These are phyloP conservation scores for Rhododendron kiyosumense DNA, from an alignment of 148 eudicot species.

Conservation along the genomic window DNA sequence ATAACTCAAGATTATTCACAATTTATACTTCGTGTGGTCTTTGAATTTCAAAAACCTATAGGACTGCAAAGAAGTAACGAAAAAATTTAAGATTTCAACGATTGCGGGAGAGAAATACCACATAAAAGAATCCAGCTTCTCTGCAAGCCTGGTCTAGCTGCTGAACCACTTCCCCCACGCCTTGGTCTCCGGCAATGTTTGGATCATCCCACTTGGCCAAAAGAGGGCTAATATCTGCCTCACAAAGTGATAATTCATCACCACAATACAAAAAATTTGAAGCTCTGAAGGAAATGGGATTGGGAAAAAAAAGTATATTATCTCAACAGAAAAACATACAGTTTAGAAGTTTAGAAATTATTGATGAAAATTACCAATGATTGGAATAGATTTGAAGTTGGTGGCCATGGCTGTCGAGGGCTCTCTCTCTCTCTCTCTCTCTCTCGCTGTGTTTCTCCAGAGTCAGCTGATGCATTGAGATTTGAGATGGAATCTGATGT, in stretches of 20 bases:
- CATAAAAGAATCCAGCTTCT: conserved; percentile 1
- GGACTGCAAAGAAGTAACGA: too few relatives aligned
- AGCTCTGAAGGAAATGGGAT: not conserved
- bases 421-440: not conserved
- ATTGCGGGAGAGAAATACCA: not conserved
- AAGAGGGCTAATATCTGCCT: conserved; percentile 4
- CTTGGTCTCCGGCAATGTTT: not conserved
- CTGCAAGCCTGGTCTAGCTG: not conserved
- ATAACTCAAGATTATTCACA: too few relatives aligned
- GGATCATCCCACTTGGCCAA: conserved; percentile 9
- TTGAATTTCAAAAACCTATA: too few relatives aligned
- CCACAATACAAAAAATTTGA: not conserved
- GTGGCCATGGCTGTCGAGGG: not conserved
- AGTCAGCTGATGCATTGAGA: not conserved
- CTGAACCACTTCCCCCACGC: not conserved
- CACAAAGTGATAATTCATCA: not conserved
- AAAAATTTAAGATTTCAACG: not conserved
- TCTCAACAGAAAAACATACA: not conserved
- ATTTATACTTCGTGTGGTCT: too few relatives aligned
- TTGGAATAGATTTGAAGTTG: not conserved
- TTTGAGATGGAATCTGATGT: too few relatives aligned
- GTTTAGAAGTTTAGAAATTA: not conserved
- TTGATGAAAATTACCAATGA: not conserved
- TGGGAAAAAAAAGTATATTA: not conserved
- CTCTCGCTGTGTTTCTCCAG: not conserved